These are phyloP conservation scores for Dichotomocladium elegans DNA, from an alignment of 371 early-diverging fungal species.

Conservation along the genomic window DNA sequence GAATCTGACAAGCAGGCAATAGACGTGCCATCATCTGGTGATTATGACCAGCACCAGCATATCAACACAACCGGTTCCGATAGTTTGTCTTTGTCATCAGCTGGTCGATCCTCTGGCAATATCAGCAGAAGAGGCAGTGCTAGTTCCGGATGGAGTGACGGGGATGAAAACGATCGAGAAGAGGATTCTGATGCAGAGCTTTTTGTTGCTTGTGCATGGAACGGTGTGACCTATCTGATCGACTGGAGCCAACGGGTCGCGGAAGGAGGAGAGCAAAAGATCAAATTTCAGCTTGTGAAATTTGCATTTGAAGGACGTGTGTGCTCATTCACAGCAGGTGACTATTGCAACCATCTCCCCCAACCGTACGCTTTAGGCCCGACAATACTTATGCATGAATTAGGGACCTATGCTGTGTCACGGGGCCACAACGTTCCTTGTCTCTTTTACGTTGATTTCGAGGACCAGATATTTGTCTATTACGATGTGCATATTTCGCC, in stretches of 20 bases:
- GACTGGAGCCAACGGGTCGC: conserved; percentile 41
- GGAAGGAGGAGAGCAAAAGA: conserved; percentile 12
- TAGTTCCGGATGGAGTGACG: conserved; percentile 11
- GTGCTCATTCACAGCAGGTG: conserved; percentile 76
- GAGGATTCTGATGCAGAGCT: conserved; percentile 47
- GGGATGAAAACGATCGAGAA: conserved; percentile 19
- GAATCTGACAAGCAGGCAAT: background rate
- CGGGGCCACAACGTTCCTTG: conserved; percentile 74
- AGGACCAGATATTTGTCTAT: conserved; percentile 79
- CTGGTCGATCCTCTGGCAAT: background rate
- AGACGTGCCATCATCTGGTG: background rate
- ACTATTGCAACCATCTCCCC: background rate
- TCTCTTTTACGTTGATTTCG: conserved; percentile 78
- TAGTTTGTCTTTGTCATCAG: background rate
- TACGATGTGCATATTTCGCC: conserved; percentile 60
- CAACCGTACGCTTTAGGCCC: too few relatives aligned
- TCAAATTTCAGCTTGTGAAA: conserved; percentile 63
- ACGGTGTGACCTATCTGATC: conserved; percentile 74
- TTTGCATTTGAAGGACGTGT: conserved; percentile 81
- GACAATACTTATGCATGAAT: too few relatives aligned
- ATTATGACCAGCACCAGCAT: background rate
- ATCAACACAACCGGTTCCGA: background rate
- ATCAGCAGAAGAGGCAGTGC: background rate
- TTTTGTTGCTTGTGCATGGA: conserved; percentile 82
- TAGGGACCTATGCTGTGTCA: conserved; percentile 62